Evolutionary conservation across 306 rosid species (phyloP), one percentile per base, ranked within the genome.

Genomic region (Albizia julibrissin): DNA sequence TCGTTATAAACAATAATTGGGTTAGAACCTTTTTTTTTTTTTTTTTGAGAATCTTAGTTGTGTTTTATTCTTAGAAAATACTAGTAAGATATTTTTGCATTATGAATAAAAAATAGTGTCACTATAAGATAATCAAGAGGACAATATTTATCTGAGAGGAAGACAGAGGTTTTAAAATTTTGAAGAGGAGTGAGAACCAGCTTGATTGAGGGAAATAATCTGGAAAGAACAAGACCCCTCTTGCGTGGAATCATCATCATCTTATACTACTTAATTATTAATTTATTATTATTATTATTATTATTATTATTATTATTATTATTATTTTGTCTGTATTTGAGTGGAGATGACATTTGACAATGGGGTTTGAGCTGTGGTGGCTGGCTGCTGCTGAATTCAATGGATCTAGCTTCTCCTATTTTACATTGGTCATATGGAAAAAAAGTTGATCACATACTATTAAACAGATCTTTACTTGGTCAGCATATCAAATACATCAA

Each of bases 321-420:
- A 21, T n/a, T 56, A 16, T 49, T 52, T 58, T 31, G 42, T 50
- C 34, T 56, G 44, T 3, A 37, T 16, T 3, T 70, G 4, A 19
- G 12, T 10, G 43, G 61, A 44, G 13, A 5, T 71, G 86, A 49
- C 61, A 22, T 72, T 42, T n/a, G n/a, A n/a, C n/a, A n/a, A n/a
- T n/a, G n/a, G n/a, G n/a, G n/a, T n/a, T n/a, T 31, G 62, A n/a
- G 27, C 74, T 12, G 44, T 22, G n/a, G 19, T 8, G 67, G 67
- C 42, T 27, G 6, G 69, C 69, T 29, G 52, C 50, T 5, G 62
- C 61, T 67, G 59, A 67, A 81, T 66, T 67, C 70, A 75, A 75
- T 29, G 61, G 71, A 74, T 26, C 31, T 21, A 80, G 46, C 43
- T 43, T 47, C 33, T 66, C 46, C 29, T 12, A 10, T 61, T 72